These are phyloP conservation scores for Cladophialophora exuberans DNA, from an alignment of 2,329 filamentous ascomycete species.

Conservation along the genomic window DNA sequence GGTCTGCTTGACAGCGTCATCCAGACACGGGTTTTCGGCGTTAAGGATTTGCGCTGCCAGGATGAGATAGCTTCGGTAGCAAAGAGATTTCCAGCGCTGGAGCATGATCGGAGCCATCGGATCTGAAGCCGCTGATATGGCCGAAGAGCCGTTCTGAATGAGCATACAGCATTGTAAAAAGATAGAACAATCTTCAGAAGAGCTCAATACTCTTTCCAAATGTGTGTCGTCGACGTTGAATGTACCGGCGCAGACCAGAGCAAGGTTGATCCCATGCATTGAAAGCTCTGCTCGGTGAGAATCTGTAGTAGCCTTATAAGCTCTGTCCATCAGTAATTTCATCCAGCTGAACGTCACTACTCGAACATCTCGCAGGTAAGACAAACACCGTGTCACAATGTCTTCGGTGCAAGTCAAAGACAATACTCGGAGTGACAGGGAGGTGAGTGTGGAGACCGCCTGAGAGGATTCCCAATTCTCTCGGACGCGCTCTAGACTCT, in stretches of 20 bases:
- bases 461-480: constrained; percentile 7
- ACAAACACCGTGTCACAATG: constrained; percentile 20
- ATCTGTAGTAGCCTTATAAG: constrained; percentile 32
- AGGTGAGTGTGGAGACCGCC: constrained; percentile 40
- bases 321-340: constrained; percentile 38
- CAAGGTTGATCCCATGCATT: constrained; percentile 43
- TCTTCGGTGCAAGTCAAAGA: constrained; percentile 40
- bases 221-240: constrained; percentile 48
- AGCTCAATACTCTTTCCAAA: constrained; percentile 37
- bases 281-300: constrained; percentile 39
- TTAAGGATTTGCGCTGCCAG: constrained; percentile 17
- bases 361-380: constrained; percentile 18
- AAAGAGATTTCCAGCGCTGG: constrained; percentile 14
- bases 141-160: constrained; percentile 41
- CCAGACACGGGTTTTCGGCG: constrained; percentile 14
- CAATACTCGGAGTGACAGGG: constrained; percentile 48
- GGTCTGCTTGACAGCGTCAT: constrained; percentile 27
- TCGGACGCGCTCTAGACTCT: neutral
- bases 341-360: constrained; percentile 47
- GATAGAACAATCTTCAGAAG: constrained; percentile 35
- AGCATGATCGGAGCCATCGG: constrained; percentile 17
- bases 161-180: constrained; percentile 45
- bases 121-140: constrained; percentile 3
- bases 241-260: constrained; percentile 48
- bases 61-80: constrained; percentile 6